Evolutionary conservation across 768 basidiomycete species (phyloP).

Genomic region (Crassisporium funariophilum): DNA sequence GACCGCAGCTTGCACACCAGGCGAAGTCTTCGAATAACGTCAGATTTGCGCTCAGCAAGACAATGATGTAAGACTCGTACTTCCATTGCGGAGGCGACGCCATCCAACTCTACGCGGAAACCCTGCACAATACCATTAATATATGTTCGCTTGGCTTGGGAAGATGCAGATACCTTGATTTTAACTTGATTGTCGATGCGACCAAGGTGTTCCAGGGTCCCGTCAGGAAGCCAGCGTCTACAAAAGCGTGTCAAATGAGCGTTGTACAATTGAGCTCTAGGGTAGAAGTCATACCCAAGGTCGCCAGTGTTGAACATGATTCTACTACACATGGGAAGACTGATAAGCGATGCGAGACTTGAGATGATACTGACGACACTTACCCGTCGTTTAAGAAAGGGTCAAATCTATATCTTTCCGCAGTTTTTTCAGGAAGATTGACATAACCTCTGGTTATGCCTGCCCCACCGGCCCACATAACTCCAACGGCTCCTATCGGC

Average conservation of each 20-base stretch:
- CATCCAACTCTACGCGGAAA: constrained; percentile 66
- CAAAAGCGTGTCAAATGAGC: constrained; percentile 6
- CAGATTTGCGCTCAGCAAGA: not conserved
- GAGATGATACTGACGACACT: constrained; percentile 20
- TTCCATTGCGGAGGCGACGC: constrained; percentile 62
- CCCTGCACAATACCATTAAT: constrained; percentile 35
- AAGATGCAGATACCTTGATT: constrained; percentile 44
- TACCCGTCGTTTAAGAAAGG: constrained; percentile 53
- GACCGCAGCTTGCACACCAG: constrained; percentile 45
- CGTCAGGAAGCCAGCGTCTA: constrained; percentile 53
- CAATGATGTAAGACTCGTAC: constrained; percentile 31
- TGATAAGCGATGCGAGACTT: not conserved
- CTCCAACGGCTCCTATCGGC: constrained; percentile 39
- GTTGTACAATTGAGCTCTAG: not conserved
- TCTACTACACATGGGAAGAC: constrained; percentile 18
- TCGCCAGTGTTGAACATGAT: constrained; percentile 71
- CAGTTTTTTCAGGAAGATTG: constrained; percentile 55
- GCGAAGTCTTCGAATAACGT: constrained; percentile 34
- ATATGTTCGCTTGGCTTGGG: not conserved
- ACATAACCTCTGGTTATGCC: constrained; percentile 59
- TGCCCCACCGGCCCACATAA: constrained; percentile 68
- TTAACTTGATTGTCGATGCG: constrained; percentile 67
- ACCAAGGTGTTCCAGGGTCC: constrained; percentile 58
- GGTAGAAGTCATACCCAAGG: constrained; percentile 43
- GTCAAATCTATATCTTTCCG: constrained; percentile 51